A percentile compares a stretch with the other conserved stretches of the same genome.
phyloP scores from a whole-genome alignment of 2,329 filamentous ascomycete genomes.

The Blastomyces silverae region DNA sequence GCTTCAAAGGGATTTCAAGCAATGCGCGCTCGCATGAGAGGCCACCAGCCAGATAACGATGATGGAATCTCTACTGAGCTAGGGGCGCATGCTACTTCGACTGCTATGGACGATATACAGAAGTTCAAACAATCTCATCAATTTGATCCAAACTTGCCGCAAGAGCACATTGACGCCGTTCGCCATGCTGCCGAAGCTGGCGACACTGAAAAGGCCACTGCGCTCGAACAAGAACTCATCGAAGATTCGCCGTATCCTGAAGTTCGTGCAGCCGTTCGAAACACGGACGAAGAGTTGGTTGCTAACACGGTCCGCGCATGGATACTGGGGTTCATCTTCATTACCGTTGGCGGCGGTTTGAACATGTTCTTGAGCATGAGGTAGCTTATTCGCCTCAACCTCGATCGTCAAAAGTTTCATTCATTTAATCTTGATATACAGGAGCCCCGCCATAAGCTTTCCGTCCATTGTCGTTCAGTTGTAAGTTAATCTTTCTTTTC shows the following conservation, averaged over 20 bases:
- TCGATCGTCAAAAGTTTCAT: not conserved
- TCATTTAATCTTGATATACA: conserved; percentile 7
- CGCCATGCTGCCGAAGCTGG: conserved; percentile 49
- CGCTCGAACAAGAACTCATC: conserved; percentile 52
- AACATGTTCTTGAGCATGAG: conserved; percentile 52
- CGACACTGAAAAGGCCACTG: conserved; percentile 53
- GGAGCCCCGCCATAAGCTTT: conserved; percentile 47
- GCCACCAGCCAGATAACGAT: not conserved
- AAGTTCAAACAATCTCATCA: conserved; percentile 15
- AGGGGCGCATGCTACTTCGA: not conserved
- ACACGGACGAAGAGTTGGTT: conserved; percentile 55
- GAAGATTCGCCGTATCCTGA: conserved; percentile 59
- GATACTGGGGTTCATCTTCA: conserved; percentile 52
- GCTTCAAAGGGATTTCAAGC: not conserved
- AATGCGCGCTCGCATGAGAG: not conserved
- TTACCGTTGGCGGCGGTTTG: conserved; percentile 51
- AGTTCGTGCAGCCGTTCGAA: conserved; percentile 55
- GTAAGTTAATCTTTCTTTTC: not conserved
- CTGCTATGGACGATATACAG: conserved; percentile 6
- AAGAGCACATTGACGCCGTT: conserved; percentile 54
- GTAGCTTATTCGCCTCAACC: conserved; percentile 26
- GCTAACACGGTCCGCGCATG: conserved; percentile 56
- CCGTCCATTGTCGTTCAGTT: conserved; percentile 54
- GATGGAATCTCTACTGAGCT: not conserved
- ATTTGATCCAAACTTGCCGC: conserved; percentile 55